Evolutionary conservation across 768 basidiomycete species (phyloP), one percentile per base, ranked within the genome.

Genomic region (Xerocomus brunneocitrinus): DNA sequence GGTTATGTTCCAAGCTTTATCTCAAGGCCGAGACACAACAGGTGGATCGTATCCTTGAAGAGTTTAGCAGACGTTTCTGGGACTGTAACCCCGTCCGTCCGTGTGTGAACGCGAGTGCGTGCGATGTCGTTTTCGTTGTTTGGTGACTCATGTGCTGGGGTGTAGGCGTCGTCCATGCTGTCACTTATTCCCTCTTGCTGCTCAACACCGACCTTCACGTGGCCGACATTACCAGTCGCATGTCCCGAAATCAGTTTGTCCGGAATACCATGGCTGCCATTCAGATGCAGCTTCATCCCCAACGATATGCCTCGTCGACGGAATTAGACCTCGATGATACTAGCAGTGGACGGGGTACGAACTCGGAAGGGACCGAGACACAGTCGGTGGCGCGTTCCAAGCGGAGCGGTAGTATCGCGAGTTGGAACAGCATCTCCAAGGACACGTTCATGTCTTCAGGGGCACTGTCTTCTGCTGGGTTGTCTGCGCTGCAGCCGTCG

Each of bases 151-250:
- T 58, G 16, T 35, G 31, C 12, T 27, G 49, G 40, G 19, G 19
- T 19, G 4, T 61, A 91, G 95, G 90, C 58, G 83, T 98, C 56
- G 90, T 98, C n/a, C 97, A 99, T 60, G 89, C 92, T 2, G 89
- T 95, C 45, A 80, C 91, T 2, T 98, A 95, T 63, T 97, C 95
- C 3, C 79, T 99, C 36, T 74, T 99, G 0, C 79, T 98, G 31
- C 80, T 98, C 48, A 99, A 99, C 73, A 99, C 97, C 27, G 97
- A 99, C 68, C 79, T 99, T 32, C 95, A 99, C 69, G 87, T 99
- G 47, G 97, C 95, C 31, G 95, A 98, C 35, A 77, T 97, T 27
- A 69, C 82, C 16, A 82, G 79, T 3, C 86, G 91, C 56, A 99
- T 98, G 97, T 94, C 95, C 1, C 82, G 89, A 19, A 79, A 63